These are phyloP conservation scores for Auriculariales sp. DNA, from an alignment of 768 basidiomycete genomes.

Conservation along the genomic window DNA sequence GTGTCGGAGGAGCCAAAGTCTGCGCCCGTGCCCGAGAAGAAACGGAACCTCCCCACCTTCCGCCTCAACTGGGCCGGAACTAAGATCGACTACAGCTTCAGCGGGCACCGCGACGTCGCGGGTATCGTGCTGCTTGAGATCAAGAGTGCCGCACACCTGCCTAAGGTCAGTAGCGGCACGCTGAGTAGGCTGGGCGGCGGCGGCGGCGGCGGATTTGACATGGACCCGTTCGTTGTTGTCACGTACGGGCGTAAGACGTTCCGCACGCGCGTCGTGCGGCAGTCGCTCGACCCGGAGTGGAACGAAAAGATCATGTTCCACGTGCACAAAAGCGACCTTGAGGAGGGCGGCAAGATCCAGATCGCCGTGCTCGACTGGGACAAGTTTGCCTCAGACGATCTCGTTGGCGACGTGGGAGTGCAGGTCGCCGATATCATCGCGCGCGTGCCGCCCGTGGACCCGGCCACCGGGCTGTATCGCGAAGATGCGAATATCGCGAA, in stretches of 20 bases:
- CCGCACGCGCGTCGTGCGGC: slow-evolving; percentile 20
- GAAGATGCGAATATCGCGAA: slow-evolving; percentile 18
- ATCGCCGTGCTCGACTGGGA: slow-evolving; percentile 33
- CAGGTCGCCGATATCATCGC: slow-evolving; percentile 23
- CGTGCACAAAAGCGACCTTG: slow-evolving; percentile 19
- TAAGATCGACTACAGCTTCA: slow-evolving; percentile 18
- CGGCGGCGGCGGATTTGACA: slow-evolving; percentile 16
- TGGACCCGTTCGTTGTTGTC: slow-evolving; percentile 33
- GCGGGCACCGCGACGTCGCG: slow-evolving; percentile 21
- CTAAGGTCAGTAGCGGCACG: slow-evolving; percentile 25
- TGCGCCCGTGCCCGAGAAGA: background rate
- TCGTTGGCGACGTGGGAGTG: slow-evolving; percentile 24
- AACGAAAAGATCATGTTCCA: slow-evolving; percentile 33
- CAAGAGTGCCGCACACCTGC: slow-evolving; percentile 25
- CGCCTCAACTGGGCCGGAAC: background rate
- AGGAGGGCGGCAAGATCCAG: slow-evolving; percentile 18
- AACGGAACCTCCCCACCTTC: background rate
- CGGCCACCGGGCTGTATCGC: slow-evolving; percentile 14
- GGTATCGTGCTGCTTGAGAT: slow-evolving; percentile 34
- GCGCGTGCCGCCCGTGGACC: slow-evolving; percentile 21
- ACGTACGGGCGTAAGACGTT: slow-evolving; percentile 33
- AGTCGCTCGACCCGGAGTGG: slow-evolving; percentile 27
- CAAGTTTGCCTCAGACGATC: slow-evolving; percentile 26
- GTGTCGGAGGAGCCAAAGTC: background rate
- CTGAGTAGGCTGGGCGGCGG: slow-evolving; percentile 7